Evolutionary conservation across 2,329 filamentous ascomycete species (phyloP), one percentile per base, ranked within the genome.

Genomic region (Ophiosphaerella herpotricha): DNA sequence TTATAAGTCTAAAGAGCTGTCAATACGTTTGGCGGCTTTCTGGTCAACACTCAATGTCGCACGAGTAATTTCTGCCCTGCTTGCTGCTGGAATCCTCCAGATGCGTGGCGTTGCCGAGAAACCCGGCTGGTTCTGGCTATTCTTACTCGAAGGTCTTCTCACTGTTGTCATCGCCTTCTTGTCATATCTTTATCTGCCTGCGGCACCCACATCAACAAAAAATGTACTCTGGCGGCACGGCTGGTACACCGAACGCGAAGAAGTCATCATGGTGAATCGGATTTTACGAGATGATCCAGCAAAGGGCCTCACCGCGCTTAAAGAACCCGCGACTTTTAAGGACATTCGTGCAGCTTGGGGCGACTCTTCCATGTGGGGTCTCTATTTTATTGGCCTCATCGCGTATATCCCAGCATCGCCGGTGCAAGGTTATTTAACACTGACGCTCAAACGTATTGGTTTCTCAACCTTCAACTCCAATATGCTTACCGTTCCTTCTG

Each of bases 1-100:
- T 71, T 91, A 90, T 75, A 91, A 83, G 45, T 82, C 82, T 2
- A 80, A 80, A 39, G 88, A 91, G 68, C 77, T 91, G 0, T 85
- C 87, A 0, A 79, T 83, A 3, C 81, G 88, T 1, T 75, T 91
- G 18, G 82, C 83, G 56, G 82, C 79, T 53, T 90, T 91, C 75
- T 91, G 88, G 88, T 84, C 83, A 0, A 80, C 86, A 0, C 82
- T 87, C 7, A 81, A 81, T 46, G 73, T 77, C 0, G 80, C 80
- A 1, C 77, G 79, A 37, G 81, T 85, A 32, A 64, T 79, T 11
- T 77, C 82, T 1, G 80, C 82, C 5, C 79, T 85, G 52, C 68
- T 82, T 9, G 82, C 81, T 5, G 81, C 77, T 41, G 81, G 79
- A 0, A 78, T 85, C 32, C 65, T 84, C 1, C 78, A 79, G 43